Percentiles rank a stretch among this genome's conserved stretches.
phyloP scores from a whole-genome alignment of 73 alveolate genomes.

The Blepharisma japonicum region DNA sequence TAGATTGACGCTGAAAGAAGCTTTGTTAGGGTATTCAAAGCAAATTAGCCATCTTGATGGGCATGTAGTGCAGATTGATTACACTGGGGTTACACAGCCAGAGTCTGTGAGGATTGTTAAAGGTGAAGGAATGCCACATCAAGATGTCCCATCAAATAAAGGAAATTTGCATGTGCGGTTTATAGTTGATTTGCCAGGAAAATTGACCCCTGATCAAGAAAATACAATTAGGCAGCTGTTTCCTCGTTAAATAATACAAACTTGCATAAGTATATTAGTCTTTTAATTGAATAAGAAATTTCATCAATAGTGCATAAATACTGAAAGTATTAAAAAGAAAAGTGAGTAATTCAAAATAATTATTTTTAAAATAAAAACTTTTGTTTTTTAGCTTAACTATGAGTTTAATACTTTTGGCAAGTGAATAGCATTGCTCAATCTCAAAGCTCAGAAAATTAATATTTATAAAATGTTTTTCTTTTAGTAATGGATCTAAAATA shows the following conservation, averaged over 20 bases:
- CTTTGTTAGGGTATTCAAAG: conserved; percentile 90
- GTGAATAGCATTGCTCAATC: too few relatives aligned
- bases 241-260: conserved; percentile 33
- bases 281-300: too few relatives aligned
- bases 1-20: conserved; percentile 87
- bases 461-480: too few relatives aligned
- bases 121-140: conserved; percentile 98
- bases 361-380: too few relatives aligned
- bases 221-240: conserved; percentile 62
- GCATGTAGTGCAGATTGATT: conserved; percentile 80
- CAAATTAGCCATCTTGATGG: conserved; percentile 92
- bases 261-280: too few relatives aligned
- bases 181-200: conserved; percentile 79
- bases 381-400: too few relatives aligned
- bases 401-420: too few relatives aligned
- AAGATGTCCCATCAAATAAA: conserved; percentile 75
- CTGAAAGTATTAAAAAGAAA: too few relatives aligned
- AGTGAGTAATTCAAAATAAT: too few relatives aligned
- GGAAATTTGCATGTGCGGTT: conserved; percentile 91
- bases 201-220: conserved; percentile 68
- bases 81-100: conserved; percentile 88
- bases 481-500: too few relatives aligned
- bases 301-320: too few relatives aligned
- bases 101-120: conserved; percentile 68
- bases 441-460: too few relatives aligned